These are phyloP conservation scores for Saccharum spontaneum DNA, from an alignment of 176 grass and related monocot species.

Conservation along the genomic window DNA sequence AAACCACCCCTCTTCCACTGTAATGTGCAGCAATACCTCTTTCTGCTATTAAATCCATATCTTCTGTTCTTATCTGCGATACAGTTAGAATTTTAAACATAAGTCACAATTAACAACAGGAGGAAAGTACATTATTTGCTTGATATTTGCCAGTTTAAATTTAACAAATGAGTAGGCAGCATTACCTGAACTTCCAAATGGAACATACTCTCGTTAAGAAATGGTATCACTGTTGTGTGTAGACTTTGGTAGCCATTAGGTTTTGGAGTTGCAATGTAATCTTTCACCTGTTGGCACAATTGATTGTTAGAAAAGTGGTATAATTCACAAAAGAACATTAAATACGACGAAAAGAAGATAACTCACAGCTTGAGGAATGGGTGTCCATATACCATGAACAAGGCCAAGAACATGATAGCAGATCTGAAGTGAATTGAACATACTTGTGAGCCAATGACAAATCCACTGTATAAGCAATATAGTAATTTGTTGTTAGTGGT, in stretches of 20 bases:
- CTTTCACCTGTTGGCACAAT: conserved; percentile 69
- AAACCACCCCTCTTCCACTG: conserved; percentile 76
- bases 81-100: conserved; percentile 16
- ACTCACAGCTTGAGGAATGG: conserved; percentile 96
- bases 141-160: conserved; percentile 29
- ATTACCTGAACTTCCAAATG: conserved; percentile 96
- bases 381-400: conserved; percentile 99
- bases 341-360: conserved; percentile 7
- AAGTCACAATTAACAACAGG: neutral
- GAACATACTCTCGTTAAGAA: conserved; percentile 98
- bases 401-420: conserved; percentile 98
- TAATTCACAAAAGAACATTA: conserved; percentile 17
- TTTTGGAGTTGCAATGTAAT: conserved; percentile 98
- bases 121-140: conserved; percentile 14
- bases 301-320: conserved; percentile 30
- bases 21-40: conserved; percentile 98
- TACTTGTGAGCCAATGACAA: conserved; percentile 33
- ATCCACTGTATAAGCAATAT: conserved; percentile 30
- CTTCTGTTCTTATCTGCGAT: conserved; percentile 94
- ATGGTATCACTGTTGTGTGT: conserved; percentile 95
- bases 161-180: conserved; percentile 20
- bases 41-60: conserved; percentile 99
- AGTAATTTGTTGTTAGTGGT: conserved; percentile 23
- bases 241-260: conserved; percentile 97
- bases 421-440: conserved; percentile 62